Base-by-base conservation (phyloP, 176 grass and related monocot species). In the Bonia amplexicaulis region DNA sequence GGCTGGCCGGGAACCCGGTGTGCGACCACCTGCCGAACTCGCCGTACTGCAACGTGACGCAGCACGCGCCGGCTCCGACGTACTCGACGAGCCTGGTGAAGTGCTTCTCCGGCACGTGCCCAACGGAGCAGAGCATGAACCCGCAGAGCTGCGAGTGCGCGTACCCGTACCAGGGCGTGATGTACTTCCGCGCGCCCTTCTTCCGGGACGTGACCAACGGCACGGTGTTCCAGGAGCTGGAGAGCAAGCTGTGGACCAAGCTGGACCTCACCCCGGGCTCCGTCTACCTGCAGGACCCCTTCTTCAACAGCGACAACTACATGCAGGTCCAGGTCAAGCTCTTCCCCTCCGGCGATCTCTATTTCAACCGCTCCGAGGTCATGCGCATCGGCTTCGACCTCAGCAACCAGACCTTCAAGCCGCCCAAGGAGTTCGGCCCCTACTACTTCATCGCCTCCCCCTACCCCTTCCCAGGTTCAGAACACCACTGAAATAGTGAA, bases 91-190 rank as follows among this genome's bases (percentile, higher is more conserved):
- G 88, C 78, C 88, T 91, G 13, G 81, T 87, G 5, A 89, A 92
- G 33, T 99, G 96, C 82, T 85, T 16, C 49, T 59, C 88, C 0
- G 91, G 79, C 31, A 5, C 42, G 17, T 99, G 96, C 86, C 39
- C 81, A 2, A 27, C 44, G 46, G 91, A 74, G 89, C 88, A 96
- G 90, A 94, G 90, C 71, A 71, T 87, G 76, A 99, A 79, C 58
- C 96, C 96, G 86, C 91, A 91, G 82, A 99, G 90, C 71, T 99
- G 96, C 78, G 78, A 12, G n/a, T 99, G 96, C 70, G 88, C 91
- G 55, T 96, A 92, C 86, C 96, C 96, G 39, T 99, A 94, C 62
- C 51, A 90, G 73, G 93, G 96, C 5, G 40, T 88, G n/a, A 80
- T 99, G 90, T 91, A 73, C 76, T 94, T 99, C 90, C 89, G 81